These are phyloP conservation scores for Epichloe bromicola DNA, from an alignment of 2,329 filamentous ascomycete species.

Conservation along the genomic window DNA sequence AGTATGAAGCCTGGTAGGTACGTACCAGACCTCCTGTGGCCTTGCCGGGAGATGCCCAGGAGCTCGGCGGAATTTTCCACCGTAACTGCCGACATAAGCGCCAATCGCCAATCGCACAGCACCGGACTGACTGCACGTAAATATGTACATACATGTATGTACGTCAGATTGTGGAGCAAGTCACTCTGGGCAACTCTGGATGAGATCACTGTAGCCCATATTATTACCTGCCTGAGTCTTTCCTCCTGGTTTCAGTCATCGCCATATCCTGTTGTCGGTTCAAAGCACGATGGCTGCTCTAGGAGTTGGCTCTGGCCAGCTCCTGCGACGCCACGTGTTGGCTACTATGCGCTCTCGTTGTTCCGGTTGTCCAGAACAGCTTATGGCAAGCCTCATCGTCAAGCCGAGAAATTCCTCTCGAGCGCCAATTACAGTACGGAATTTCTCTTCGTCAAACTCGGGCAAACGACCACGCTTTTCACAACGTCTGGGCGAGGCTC, in stretches of 20 bases:
- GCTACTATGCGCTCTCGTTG: conserved; percentile 17
- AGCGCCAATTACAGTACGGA: conserved; percentile 14
- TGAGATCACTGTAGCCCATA: no score
- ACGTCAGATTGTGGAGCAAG: neutral
- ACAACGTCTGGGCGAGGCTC: conserved; percentile 35
- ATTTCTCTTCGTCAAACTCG: conserved; percentile 21
- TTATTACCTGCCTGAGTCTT: no score
- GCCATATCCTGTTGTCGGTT: neutral
- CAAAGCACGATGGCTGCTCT: conserved; percentile 19
- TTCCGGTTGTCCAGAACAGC: conserved; percentile 13
- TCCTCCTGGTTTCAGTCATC: neutral
- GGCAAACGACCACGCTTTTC: conserved; percentile 37
- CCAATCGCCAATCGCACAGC: neutral
- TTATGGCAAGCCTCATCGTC: conserved; percentile 2
- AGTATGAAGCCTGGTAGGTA: neutral
- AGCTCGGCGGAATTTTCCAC: neutral
- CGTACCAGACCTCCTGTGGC: neutral
- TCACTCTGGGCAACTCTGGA: neutral
- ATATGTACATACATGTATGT: neutral
- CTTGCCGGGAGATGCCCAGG: neutral
- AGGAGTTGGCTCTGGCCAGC: conserved; percentile 21
- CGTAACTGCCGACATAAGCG: neutral
- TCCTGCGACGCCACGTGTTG: conserved; percentile 19
- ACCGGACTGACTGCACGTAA: no score
- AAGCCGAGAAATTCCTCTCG: conserved; percentile 13